Conservation (phyloP, 108 stramenopile genomes). For the Fragilaria crotonensis region DNA sequence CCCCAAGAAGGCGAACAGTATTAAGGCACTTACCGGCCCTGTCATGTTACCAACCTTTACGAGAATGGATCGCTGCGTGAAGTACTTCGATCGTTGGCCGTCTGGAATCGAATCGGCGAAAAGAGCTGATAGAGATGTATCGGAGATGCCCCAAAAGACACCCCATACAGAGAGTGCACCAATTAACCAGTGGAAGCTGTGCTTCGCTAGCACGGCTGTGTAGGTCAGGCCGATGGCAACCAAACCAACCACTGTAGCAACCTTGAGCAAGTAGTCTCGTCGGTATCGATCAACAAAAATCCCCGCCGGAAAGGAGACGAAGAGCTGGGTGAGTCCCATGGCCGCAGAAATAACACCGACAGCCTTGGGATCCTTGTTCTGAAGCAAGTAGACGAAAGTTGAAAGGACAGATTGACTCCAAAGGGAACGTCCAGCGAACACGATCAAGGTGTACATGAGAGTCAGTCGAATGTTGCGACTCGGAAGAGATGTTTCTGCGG, state of each 20-base stretch:
- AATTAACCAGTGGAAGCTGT: conserved; percentile 13
- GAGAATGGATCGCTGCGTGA: conserved; percentile 21
- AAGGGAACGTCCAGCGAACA: conserved; percentile 35
- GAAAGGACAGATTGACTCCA: conserved; percentile 49
- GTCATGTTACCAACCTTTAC: conserved; percentile 19
- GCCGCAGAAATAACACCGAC: conserved; percentile 42
- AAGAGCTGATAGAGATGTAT: conserved; percentile 34
- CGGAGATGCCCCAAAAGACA: conserved; percentile 37
- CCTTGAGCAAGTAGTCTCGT: conserved; percentile 27
- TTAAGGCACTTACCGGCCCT: conserved; percentile 28
- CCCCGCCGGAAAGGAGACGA: conserved; percentile 34
- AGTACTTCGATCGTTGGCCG: conserved; percentile 25
- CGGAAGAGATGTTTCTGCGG: background rate
- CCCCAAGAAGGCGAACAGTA: conserved; percentile 29
- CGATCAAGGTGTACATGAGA: conserved; percentile 25
- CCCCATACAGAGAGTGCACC: conserved; percentile 34
- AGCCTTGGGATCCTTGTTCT: conserved; percentile 18
- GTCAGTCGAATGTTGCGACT: conserved; percentile 11
- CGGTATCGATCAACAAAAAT: conserved; percentile 36
- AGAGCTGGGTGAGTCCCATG: conserved; percentile 41
- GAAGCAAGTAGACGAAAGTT: conserved; percentile 30
- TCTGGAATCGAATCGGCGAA: conserved; percentile 46
- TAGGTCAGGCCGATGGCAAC: conserved; percentile 14
- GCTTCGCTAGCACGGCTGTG: conserved; percentile 6
- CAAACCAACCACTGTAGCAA: conserved; percentile 24